Base-by-base conservation (phyloP, 331 rosid species). In the Erythrophleum ivorense region DNA sequence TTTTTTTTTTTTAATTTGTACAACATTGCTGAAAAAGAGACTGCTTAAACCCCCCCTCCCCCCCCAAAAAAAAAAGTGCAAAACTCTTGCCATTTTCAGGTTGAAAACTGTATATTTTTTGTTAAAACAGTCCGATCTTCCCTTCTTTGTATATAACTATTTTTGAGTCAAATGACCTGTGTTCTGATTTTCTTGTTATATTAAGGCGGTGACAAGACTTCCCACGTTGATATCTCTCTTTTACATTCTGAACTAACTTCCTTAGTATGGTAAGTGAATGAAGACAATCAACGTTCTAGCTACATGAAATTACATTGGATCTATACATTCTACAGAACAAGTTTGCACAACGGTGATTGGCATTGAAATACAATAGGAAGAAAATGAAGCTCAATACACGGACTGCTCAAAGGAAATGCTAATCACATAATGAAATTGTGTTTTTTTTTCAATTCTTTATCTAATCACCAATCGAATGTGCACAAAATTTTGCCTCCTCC, bases 121-220 rank as follows among this genome's bases (percentile, higher is more conserved):
- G 82, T 62, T 40, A 55, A 59, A 65, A 49, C 19, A 81, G 59
- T 16, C 58, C 57, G 52, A 3, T 73, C 7, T 74, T 64, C 63
- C 63, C 49, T 74, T 83, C 63, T 40, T 71, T 77, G 78, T 80
- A 81, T 15, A 86, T 76, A 21, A 33, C 45, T 65, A 5, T 64
- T 64, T 54, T 65, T 55, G 21, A 53, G 45, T 67, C 38, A 70
- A 24, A 15, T 54, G 67, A 62, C 80, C 65, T 59, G 4, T 75
- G 68, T 75, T 73, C 24, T 55, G 31, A 36, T 38, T 29, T 19
- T 75, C 36, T 68, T 79, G 2, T 3, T 45, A 16, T 52, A 75
- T 80, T 76, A 62, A 48, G 77, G 53, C 38, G 8, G 41, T 31
- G 14, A 14, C 41, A 1, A 5, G 46, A 50, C 15, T 50, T 31